phyloP scores from a whole-genome alignment of 495 filamentous ascomycete genomes.

The Penicillium goetzii region DNA sequence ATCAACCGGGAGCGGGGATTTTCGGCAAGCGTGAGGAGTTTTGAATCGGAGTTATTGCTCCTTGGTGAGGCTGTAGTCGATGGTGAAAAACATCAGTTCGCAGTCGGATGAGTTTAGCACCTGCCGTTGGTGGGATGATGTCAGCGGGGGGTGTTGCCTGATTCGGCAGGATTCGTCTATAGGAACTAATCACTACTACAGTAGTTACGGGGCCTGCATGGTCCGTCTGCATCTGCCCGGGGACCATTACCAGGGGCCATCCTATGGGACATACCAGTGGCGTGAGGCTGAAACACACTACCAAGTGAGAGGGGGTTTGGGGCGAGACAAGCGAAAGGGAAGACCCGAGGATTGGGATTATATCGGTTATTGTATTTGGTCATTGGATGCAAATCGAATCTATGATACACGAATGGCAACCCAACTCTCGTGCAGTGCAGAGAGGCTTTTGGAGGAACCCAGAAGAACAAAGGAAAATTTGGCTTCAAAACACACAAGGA shows the following conservation, averaged over 20 bases:
- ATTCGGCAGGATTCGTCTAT: slow-evolving; percentile 6
- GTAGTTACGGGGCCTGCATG: neutral
- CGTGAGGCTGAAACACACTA: slow-evolving; percentile 9
- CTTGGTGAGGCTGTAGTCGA: neutral
- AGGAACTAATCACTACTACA: neutral
- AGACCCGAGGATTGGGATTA: slow-evolving; percentile 13
- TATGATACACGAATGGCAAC: slow-evolving; percentile 44
- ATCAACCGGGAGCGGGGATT: neutral
- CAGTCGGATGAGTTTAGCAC: neutral
- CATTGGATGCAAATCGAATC: slow-evolving; percentile 39
- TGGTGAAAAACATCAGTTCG: neutral
- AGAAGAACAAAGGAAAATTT: slow-evolving; percentile 40
- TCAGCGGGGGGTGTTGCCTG: slow-evolving; percentile 37
- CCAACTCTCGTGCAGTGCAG: slow-evolving; percentile 27
- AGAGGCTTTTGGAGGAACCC: slow-evolving; percentile 32
- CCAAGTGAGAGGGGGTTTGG: neutral
- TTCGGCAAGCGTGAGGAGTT: neutral
- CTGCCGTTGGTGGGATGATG: slow-evolving; percentile 41
- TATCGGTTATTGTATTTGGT: slow-evolving; percentile 33
- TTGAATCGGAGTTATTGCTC: neutral
- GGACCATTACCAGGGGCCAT: neutral
- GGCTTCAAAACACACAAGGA: slow-evolving; percentile 29
- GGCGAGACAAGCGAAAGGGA: neutral
- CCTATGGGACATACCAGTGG: neutral
- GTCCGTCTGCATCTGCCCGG: slow-evolving; percentile 14